Base-by-base conservation (phyloP, 129 eudicot genomes). In the Smallanthus sonchifolius region DNA sequence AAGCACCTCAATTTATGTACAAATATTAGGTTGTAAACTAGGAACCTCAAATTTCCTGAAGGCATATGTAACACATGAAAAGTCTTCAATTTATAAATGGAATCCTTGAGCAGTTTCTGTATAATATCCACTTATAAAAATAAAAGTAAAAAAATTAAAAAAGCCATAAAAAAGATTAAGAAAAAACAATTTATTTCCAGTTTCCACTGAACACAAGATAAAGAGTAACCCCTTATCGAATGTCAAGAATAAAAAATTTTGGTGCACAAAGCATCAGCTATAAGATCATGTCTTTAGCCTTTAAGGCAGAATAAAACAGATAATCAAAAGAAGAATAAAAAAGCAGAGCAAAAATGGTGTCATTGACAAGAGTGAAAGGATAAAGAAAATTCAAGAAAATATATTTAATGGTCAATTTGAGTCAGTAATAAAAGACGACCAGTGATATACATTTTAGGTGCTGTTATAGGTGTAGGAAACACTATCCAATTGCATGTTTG, bases 381-480 rank as follows among this genome's bases (percentile, higher is more conserved):
- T 44, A 69, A 19, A 4, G 30, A 40, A 77, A 16, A 44, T 30
- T 30, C 35, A 44, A 20, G 7, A 59, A 43, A 67, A 42, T 24
- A 69, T 6, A 59, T 59, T 36, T 75, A 69, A 59, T 56, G 69
- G 34, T 77, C 68, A 52, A 30, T 67, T 66, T 70, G 65, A 36
- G 75, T 48, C 30, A 13, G 19, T 51, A 56, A 69, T 24, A 69
- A 15, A 70, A 70, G 67, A 61, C 37, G 45, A 78, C 66, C 65
- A 49, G 65, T 51, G 32, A 52, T 72, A 72, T 54, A 65, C 61
- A 79, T 79, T 42, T 79, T 69, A 82, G 82, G 75, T 38, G 74
- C 65, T 74, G 59, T 77, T 62, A 77, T 36, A 8, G 70, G 72
- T 51, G 51, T 13, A 71, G 38, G 57, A 79, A 64, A 67, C 69